A percentile compares a stretch with the other conserved stretches of the same genome.
phyloP scores from a whole-genome alignment of 2,329 filamentous ascomycete genomes.

The Bipolaris bicolor region DNA sequence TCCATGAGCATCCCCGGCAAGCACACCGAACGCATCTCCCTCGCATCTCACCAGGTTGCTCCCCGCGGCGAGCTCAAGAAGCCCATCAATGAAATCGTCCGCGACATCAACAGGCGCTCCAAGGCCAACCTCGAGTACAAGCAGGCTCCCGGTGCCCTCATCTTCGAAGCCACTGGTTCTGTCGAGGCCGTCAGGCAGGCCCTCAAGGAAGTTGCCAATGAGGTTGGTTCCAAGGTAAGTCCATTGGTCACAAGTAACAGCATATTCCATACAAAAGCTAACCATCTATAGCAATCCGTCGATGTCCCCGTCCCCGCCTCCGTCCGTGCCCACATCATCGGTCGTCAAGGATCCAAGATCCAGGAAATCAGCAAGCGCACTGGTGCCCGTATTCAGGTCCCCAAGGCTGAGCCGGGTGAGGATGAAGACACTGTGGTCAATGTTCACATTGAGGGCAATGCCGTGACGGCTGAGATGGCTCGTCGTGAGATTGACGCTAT shows the following conservation, averaged over 20 bases:
- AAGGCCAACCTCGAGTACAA: slow-evolving; percentile 84
- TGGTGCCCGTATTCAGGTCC: slow-evolving; percentile 88
- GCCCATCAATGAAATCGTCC: slow-evolving; percentile 81
- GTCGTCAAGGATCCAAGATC: slow-evolving; percentile 86
- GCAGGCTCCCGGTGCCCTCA: slow-evolving; percentile 73
- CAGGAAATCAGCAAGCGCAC: slow-evolving; percentile 88
- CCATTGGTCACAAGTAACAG: not conserved
- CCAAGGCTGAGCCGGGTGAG: slow-evolving; percentile 81
- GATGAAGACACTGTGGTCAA: slow-evolving; percentile 79
- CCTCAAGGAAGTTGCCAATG: slow-evolving; percentile 84
- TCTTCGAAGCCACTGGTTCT: slow-evolving; percentile 85
- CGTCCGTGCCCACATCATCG: slow-evolving; percentile 88
- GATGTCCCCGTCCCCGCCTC: slow-evolving; percentile 83
- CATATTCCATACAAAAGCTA: slow-evolving; percentile 2
- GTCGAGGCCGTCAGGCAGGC: slow-evolving; percentile 85
- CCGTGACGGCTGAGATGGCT: slow-evolving; percentile 83
- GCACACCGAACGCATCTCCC: slow-evolving; percentile 75
- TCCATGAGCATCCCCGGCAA: slow-evolving; percentile 81
- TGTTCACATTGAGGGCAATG: slow-evolving; percentile 88
- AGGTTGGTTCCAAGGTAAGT: slow-evolving; percentile 82
- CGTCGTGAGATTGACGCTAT: slow-evolving; percentile 85
- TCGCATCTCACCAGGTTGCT: slow-evolving; percentile 77
- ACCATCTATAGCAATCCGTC: slow-evolving; percentile 62
- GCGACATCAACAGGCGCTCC: slow-evolving; percentile 90
- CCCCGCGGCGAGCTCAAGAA: slow-evolving; percentile 80